Conservation (phyloP, 1,284 basidiomycete genomes). For the Ceratorhiza oryzae-sativae region DNA sequence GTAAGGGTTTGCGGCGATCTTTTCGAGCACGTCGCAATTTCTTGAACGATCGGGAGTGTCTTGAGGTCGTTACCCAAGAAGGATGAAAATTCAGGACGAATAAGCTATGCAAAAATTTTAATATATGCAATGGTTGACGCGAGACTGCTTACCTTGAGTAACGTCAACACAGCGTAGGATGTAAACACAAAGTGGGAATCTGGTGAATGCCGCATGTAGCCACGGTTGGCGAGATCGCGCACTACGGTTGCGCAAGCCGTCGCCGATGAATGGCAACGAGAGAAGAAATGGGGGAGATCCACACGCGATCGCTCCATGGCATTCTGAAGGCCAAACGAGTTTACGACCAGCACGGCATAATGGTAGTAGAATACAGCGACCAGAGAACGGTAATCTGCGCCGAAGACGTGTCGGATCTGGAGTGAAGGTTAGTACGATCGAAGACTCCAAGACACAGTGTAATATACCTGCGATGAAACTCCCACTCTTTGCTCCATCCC, state of each 20-base stretch:
- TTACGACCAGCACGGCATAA: slow-evolving; percentile 86
- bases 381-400: slow-evolving; percentile 46
- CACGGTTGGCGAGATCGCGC: slow-evolving; percentile 77
- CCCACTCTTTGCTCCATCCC: slow-evolving; percentile 73
- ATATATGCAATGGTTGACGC: slow-evolving; percentile 42
- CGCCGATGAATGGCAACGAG: slow-evolving; percentile 80
- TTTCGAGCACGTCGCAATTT: slow-evolving; percentile 83
- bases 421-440: background rate
- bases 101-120: slow-evolving; percentile 59
- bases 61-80: slow-evolving; percentile 77
- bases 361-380: slow-evolving; percentile 80
- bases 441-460: background rate
- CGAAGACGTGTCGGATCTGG: slow-evolving; percentile 21
- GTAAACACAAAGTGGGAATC: slow-evolving; percentile 93
- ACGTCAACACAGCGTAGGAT: slow-evolving; percentile 85
- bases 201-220: slow-evolving; percentile 83
- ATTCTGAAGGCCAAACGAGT: slow-evolving; percentile 95
- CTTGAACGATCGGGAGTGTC: slow-evolving; percentile 74
- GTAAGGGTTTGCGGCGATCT: slow-evolving; percentile 71
- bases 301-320: slow-evolving; percentile 78
- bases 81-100: slow-evolving; percentile 79
- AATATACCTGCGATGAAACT: slow-evolving; percentile 41
- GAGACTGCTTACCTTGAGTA: slow-evolving; percentile 74
- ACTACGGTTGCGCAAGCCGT: slow-evolving; percentile 71
- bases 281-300: slow-evolving; percentile 87